Percentiles rank a stretch among this genome's conserved stretches.
Conservation (phyloP, 768 basidiomycete species). For the Terana coerulea region DNA sequence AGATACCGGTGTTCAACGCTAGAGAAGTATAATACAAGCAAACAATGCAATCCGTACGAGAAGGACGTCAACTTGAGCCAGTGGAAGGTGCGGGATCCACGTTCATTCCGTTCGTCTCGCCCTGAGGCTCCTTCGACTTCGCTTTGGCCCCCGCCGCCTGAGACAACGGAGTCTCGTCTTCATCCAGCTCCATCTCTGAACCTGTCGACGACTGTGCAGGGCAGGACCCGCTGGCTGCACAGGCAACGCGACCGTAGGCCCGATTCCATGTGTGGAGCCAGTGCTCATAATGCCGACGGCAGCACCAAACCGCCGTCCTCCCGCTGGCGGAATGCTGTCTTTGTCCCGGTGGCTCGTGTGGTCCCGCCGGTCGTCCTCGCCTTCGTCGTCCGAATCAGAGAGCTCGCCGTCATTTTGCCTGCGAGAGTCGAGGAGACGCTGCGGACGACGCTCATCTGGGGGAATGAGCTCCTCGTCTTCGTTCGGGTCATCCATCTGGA, state of each 20-base stretch:
- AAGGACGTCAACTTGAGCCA: neutral
- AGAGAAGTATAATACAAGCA: too few relatives aligned
- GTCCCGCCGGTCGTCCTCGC: slow-evolving; percentile 78
- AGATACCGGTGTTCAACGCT: too few relatives aligned
- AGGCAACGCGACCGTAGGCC: slow-evolving; percentile 61
- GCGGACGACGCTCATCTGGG: slow-evolving; percentile 71
- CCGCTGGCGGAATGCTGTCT: slow-evolving; percentile 37
- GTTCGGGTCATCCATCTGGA: slow-evolving; percentile 73
- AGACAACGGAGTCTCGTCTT: slow-evolving; percentile 18
- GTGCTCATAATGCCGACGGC: slow-evolving; percentile 71
- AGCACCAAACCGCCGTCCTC: slow-evolving; percentile 51
- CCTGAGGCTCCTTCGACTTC: neutral
- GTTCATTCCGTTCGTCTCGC: slow-evolving; percentile 4
- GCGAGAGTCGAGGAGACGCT: slow-evolving; percentile 73
- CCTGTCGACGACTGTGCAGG: slow-evolving; percentile 32
- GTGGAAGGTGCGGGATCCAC: slow-evolving; percentile 9
- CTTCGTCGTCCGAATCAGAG: slow-evolving; percentile 98
- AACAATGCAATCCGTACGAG: too few relatives aligned
- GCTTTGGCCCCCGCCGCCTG: slow-evolving; percentile 13
- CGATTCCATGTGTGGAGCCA: slow-evolving; percentile 65
- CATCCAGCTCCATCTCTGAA: slow-evolving; percentile 13
- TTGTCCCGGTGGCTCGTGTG: slow-evolving; percentile 55
- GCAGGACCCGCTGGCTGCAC: slow-evolving; percentile 18
- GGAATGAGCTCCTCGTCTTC: slow-evolving; percentile 82
- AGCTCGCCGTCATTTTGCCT: slow-evolving; percentile 85